phyloP scores from a whole-genome alignment of 116 monocot genomes.

The Iris pallida region DNA sequence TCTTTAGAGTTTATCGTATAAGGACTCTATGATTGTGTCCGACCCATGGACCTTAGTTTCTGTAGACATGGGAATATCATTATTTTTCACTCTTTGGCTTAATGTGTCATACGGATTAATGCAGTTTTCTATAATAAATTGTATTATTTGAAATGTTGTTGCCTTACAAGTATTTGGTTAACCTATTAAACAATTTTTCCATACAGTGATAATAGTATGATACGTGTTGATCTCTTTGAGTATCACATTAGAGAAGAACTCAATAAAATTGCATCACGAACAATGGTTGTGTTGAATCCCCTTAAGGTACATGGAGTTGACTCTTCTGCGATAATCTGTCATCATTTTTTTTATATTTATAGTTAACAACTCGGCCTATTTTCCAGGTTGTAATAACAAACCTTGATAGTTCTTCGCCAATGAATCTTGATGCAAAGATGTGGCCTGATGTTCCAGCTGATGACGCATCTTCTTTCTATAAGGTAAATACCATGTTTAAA shows the following conservation, averaged over 20 bases:
- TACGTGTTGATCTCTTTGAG: conserved; percentile 74
- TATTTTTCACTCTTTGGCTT: too few relatives aligned
- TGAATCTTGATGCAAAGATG: conserved; percentile 87
- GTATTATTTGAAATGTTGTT: neutral
- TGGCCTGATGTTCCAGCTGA: conserved; percentile 84
- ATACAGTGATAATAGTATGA: conserved; percentile 93
- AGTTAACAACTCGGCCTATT: conserved; percentile 1
- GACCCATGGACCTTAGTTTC: too few relatives aligned
- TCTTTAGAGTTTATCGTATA: too few relatives aligned
- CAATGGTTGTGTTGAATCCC: conserved; percentile 88
- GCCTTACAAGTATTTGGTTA: neutral
- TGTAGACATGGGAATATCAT: too few relatives aligned
- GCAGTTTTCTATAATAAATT: neutral
- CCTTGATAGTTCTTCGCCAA: conserved; percentile 44
- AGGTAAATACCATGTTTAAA: conserved; percentile 42
- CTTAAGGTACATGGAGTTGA: conserved; percentile 61
- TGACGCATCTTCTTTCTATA: conserved; percentile 72
- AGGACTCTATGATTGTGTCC: too few relatives aligned
- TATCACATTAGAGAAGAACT: conserved; percentile 96
- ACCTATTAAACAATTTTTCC: neutral
- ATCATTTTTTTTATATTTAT: neutral
- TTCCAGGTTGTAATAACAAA: conserved; percentile 86
- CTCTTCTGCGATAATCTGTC: conserved; percentile 1
- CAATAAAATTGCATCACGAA: conserved; percentile 65
- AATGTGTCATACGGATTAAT: too few relatives aligned